A percentile compares a stretch with the other conserved stretches of the same genome.
Conservation (phyloP, 495 filamentous ascomycete genomes). For the Pyronema domesticum region DNA sequence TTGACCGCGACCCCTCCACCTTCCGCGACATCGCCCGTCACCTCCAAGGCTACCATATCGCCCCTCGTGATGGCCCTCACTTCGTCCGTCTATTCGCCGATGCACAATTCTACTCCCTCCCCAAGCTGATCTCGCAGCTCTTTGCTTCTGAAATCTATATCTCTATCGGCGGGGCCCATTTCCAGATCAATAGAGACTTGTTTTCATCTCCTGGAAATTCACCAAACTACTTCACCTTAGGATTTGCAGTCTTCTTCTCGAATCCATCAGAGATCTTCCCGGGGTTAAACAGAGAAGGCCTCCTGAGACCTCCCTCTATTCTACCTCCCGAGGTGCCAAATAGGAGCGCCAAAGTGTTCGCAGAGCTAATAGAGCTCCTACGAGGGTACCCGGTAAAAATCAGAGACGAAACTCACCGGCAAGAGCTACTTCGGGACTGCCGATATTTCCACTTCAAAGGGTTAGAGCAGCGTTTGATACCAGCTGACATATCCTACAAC, state of each 20-base stretch:
- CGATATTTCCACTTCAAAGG: conserved; percentile 87
- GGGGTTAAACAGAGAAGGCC: conserved; percentile 55
- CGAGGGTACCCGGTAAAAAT: conserved; percentile 78
- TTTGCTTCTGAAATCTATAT: conserved; percentile 87
- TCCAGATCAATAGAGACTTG: conserved; percentile 77
- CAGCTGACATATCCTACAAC: conserved; percentile 62
- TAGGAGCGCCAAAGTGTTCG: conserved; percentile 61
- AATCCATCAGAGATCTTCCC: conserved; percentile 68
- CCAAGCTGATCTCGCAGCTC: conserved; percentile 79
- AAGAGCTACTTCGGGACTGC: conserved; percentile 65
- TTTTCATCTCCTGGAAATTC: conserved; percentile 72
- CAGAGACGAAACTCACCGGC: conserved; percentile 57
- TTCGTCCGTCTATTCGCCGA: conserved; percentile 89
- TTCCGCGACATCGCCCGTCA: conserved; percentile 82
- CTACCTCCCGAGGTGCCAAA: conserved; percentile 63
- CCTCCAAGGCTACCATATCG: conserved; percentile 82
- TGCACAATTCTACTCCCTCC: conserved; percentile 85
- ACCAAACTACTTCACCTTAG: conserved; percentile 90
- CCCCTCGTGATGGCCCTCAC: conserved; percentile 63
- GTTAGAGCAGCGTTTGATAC: conserved; percentile 71
- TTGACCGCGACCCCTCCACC: conserved; percentile 81
- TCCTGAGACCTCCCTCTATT: conserved; percentile 83
- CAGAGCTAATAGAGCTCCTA: conserved; percentile 65
- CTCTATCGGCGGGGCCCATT: conserved; percentile 65
- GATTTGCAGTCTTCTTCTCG: conserved; percentile 77